Base-by-base conservation (phyloP, 179 eudicot genomes). In the Nepenthes alata region DNA sequence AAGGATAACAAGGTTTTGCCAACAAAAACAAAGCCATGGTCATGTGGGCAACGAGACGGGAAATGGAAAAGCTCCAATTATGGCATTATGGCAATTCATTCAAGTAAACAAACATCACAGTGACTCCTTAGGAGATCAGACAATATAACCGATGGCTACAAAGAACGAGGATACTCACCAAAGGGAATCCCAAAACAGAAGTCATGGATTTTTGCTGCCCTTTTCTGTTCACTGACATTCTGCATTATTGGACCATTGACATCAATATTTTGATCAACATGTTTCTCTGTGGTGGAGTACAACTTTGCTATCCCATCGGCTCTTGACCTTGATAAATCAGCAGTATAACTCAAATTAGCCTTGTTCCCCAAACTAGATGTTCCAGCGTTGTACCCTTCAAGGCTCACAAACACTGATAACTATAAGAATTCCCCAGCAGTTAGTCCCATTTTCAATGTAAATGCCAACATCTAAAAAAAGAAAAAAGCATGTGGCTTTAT, bases 101-200 rank as follows among this genome's bases (percentile, higher is more conserved):
- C 4, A 2, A 50, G 25, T 50, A 4, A 50, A 4, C 53, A 11
- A 50, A 50, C 8, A 50, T 11, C 8, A 50, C 53, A 50, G 11
- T 11, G 53, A n/a, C 45, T 7, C 45, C 45, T 41, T 41, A 41
- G 15, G 15, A 3, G n/a, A 11, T 50, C 37, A 55, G 11, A 36
- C 4, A 55, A 35, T 9, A 55, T 25, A 36, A 8, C 38, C 25
- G 7, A n/a, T 55, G 37, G n/a, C 6, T 3, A 55, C 8, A 34
- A 25, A 35, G 44, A 37, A 11, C 47, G 37, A 58, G 49, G 41
- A 47, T 58, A 74, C 91, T 77, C 67, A 87, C 96, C 91, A 70
- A 79, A 88, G 39, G 89, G 96, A 71, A 88, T 88, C 44, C 96
- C 91, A 12, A 88, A 67, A 72, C 96, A 88, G 58, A 88, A 88